A percentile compares a stretch with the other conserved stretches of the same genome.
Conservation (phyloP, 805 yeast genomes). For the Hanseniaspora hatyaiensis region DNA sequence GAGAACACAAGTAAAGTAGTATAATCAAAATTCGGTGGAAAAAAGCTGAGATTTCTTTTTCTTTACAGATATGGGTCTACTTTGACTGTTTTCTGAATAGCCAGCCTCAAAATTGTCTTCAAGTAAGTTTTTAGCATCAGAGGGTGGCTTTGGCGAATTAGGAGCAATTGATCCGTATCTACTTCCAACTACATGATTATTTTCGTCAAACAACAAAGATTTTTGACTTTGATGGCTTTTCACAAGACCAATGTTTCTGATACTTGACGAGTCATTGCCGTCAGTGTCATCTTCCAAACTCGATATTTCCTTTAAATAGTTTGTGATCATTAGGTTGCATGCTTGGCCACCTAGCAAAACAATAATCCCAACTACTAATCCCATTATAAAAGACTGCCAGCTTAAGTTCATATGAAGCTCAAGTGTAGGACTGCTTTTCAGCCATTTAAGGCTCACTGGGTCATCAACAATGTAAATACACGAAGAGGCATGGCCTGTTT, state of each 20-base stretch:
- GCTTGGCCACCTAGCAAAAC: conserved; percentile 31
- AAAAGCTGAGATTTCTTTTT: conserved; percentile 11
- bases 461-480: conserved; percentile 58
- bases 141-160: neutral
- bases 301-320: conserved; percentile 10
- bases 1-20: no score
- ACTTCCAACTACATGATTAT: neutral
- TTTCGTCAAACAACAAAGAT: conserved; percentile 1
- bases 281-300: neutral
- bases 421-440: conserved; percentile 31
- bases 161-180: neutral
- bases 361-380: conserved; percentile 51
- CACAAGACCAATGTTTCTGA: neutral
- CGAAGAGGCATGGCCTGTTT: conserved; percentile 30
- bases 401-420: conserved; percentile 54
- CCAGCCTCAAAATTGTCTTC: conserved; percentile 8
- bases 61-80: conserved; percentile 12
- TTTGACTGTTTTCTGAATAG: conserved; percentile 15
- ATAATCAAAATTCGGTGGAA: neutral
- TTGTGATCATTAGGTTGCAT: conserved; percentile 26
- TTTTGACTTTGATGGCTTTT: neutral
- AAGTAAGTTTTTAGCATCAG: neutral
- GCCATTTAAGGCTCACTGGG: conserved; percentile 57
- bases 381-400: conserved; percentile 54
- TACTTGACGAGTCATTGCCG: neutral